Evolutionary conservation across 1,139 yeast species (phyloP).

Genomic region (Komagataea norvegica): DNA sequence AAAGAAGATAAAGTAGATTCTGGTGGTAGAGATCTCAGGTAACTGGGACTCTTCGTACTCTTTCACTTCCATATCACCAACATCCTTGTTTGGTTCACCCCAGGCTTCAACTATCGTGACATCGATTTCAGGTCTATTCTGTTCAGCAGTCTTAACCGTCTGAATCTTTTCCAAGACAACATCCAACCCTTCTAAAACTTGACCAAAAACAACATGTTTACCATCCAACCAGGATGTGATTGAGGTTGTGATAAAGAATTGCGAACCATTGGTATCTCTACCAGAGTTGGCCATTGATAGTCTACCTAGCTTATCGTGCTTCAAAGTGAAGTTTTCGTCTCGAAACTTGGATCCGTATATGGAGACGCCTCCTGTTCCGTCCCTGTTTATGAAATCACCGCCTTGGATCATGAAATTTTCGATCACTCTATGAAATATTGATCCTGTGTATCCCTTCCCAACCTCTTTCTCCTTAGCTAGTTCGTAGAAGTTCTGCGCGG

Average conservation of each 20-base stretch:
- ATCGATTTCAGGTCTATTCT: conserved; percentile 49
- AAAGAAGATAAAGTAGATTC: conserved; percentile 19
- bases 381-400: conserved; percentile 78
- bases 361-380: conserved; percentile 83
- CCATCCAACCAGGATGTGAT: conserved; percentile 63
- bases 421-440: conserved; percentile 73
- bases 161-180: conserved; percentile 49
- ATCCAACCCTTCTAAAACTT: conserved; percentile 64
- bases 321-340: conserved; percentile 65
- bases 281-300: conserved; percentile 82
- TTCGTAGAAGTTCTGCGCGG: conserved; percentile 67
- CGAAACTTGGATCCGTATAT: conserved; percentile 65
- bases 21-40: conserved; percentile 17
- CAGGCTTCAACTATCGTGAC: conserved; percentile 41
- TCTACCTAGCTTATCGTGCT: conserved; percentile 64
- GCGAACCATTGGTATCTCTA: conserved; percentile 75
- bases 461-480: conserved; percentile 49
- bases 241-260: conserved; percentile 68
- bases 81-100: conserved; percentile 30
- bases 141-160: conserved; percentile 43
- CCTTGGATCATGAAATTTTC: conserved; percentile 79
- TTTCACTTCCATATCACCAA: conserved; percentile 19
- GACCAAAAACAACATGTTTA: conserved; percentile 77
- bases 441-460: conserved; percentile 51
- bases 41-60: conserved; percentile 22